Evolutionary conservation across 1,284 basidiomycete species (phyloP).

Genomic region (Sparassis latifolia): DNA sequence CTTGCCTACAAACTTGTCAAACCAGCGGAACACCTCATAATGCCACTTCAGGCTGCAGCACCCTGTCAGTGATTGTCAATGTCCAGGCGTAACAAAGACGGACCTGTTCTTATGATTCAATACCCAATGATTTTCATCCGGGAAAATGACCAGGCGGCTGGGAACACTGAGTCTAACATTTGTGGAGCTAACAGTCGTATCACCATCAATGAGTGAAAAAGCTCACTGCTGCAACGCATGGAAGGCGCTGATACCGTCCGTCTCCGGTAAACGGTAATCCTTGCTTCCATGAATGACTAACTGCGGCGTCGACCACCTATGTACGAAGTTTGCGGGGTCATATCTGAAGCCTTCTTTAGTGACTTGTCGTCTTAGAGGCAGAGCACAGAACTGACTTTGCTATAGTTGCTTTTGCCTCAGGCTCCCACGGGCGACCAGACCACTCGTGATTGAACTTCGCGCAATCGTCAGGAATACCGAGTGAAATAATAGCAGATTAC

Average conservation of each 20-base stretch:
- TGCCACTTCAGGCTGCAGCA: slow-evolving; percentile 70
- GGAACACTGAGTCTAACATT: slow-evolving; percentile 60
- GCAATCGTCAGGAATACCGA: background rate
- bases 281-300: slow-evolving; percentile 83
- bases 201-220: slow-evolving; percentile 3
- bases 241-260: slow-evolving; percentile 78
- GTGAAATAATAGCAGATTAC: background rate
- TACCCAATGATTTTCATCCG: slow-evolving; percentile 93
- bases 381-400: slow-evolving; percentile 36
- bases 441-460: slow-evolving; percentile 77
- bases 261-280: slow-evolving; percentile 80
- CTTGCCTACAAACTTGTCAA: slow-evolving; percentile 67
- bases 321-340: slow-evolving; percentile 74
- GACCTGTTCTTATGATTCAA: slow-evolving; percentile 70
- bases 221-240: slow-evolving; percentile 75
- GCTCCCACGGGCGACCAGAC: slow-evolving; percentile 74
- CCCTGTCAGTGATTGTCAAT: background rate
- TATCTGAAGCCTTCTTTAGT: slow-evolving; percentile 30
- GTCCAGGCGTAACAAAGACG: slow-evolving; percentile 8
- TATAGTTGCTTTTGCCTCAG: slow-evolving; percentile 46
- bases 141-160: slow-evolving; percentile 83
- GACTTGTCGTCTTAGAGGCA: background rate
- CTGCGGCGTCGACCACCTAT: slow-evolving; percentile 82
- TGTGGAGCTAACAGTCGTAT: background rate
- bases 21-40: slow-evolving; percentile 85